These are phyloP conservation scores for Carnegiea gigantea DNA, from an alignment of 179 eudicot genomes.

Conservation along the genomic window DNA sequence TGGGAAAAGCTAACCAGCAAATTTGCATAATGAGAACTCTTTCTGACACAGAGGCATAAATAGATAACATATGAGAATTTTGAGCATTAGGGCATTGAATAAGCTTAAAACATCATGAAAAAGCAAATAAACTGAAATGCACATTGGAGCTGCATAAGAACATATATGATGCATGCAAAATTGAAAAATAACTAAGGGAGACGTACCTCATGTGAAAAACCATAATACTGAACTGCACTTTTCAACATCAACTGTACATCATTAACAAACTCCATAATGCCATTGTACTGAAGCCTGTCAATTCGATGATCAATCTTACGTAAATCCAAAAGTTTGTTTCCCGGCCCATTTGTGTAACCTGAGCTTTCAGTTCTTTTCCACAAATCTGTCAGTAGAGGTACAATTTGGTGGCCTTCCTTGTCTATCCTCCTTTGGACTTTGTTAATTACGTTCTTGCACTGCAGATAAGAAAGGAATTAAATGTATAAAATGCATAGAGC, in stretches of 20 bases:
- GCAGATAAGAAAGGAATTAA: constrained; percentile 22
- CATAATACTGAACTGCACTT: constrained; percentile 66
- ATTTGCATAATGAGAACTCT: neutral
- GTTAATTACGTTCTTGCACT: constrained; percentile 87
- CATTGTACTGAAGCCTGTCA: constrained; percentile 67
- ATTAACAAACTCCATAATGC: constrained; percentile 70
- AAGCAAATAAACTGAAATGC: neutral
- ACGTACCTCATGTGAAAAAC: constrained; percentile 81
- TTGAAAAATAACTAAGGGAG: constrained; percentile 15
- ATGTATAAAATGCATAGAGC: neutral
- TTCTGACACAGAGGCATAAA: neutral
- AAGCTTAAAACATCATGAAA: neutral
- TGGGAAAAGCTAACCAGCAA: neutral
- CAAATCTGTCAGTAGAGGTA: constrained; percentile 79
- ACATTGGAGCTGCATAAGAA: neutral
- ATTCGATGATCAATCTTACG: constrained; percentile 68
- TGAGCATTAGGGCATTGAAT: no score
- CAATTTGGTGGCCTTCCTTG: constrained; percentile 76
- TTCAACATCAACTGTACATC: constrained; percentile 90
- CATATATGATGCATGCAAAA: neutral
- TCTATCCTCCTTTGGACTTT: constrained; percentile 82
- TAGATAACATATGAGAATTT: neutral
- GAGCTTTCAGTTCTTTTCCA: constrained; percentile 75
- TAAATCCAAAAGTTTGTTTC: constrained; percentile 59
- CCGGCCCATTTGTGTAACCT: constrained; percentile 43